These are phyloP conservation scores for Petunia axillaris DNA, from an alignment of 257 asterid genomes.

Conservation along the genomic window DNA sequence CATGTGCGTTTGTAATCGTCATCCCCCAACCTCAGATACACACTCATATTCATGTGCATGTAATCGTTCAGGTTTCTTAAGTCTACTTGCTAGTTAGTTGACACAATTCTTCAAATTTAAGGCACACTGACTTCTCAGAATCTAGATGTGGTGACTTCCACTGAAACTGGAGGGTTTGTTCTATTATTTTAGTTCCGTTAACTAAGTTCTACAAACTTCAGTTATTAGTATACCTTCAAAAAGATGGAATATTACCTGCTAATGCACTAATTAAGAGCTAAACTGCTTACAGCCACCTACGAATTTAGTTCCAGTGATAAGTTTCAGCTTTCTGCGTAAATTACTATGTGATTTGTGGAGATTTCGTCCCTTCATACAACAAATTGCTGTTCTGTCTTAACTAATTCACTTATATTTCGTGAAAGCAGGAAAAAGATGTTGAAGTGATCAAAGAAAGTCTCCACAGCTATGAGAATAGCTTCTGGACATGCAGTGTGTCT, in stretches of 20 bases:
- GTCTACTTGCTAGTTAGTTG: not conserved
- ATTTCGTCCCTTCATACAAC: not conserved
- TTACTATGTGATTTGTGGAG: not conserved
- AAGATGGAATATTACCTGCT: not conserved
- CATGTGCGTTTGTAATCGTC: not conserved
- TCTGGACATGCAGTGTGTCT: slow-evolving; percentile 90
- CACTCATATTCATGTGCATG: not conserved
- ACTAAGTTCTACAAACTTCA: not conserved
- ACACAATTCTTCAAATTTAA: not conserved
- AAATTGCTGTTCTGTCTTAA: not conserved
- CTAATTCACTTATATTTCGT: slow-evolving; percentile 31
- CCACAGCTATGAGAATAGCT: slow-evolving; percentile 79
- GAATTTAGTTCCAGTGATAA: slow-evolving; percentile 2
- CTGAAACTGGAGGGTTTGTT: not conserved
- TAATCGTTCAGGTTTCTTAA: not conserved
- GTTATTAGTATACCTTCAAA: not conserved
- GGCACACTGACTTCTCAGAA: not conserved
- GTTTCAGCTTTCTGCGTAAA: not conserved
- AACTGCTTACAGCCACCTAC: slow-evolving; percentile 6
- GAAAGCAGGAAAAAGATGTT: slow-evolving; percentile 86
- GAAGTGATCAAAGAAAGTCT: slow-evolving; percentile 66
- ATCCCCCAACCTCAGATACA: too few relatives aligned
- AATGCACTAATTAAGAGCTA: not conserved
- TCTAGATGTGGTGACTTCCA: slow-evolving; percentile 4
- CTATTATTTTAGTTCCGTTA: not conserved